A percentile compares a stretch with the other conserved stretches of the same genome.
phyloP scores from a whole-genome alignment of 139 green algal genomes.

The Micractinium sp. region DNA sequence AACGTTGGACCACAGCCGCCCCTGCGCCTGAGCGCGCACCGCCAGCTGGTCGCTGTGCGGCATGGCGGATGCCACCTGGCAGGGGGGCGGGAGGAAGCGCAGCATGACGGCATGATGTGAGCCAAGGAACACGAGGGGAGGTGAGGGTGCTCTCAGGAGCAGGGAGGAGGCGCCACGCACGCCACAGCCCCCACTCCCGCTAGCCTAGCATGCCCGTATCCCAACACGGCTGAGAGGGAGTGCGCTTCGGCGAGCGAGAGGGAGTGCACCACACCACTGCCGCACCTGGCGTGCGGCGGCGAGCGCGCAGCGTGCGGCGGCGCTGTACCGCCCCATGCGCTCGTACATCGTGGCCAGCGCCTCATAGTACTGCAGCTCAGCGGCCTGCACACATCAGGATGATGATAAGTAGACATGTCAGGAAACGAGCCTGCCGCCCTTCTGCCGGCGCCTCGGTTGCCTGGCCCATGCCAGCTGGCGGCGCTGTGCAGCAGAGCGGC shows the following conservation, averaged over 20 bases:
- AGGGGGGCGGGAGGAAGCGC: background rate
- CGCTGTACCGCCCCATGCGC: slow-evolving; percentile 34
- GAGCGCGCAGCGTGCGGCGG: slow-evolving; percentile 16
- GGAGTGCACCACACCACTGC: too few relatives aligned
- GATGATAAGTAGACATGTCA: background rate
- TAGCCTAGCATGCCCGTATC: background rate
- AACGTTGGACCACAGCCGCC: slow-evolving; percentile 48
- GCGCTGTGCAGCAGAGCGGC: background rate
- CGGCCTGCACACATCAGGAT: slow-evolving; percentile 9
- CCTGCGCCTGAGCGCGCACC: slow-evolving; percentile 19
- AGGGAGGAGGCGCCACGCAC: too few relatives aligned
- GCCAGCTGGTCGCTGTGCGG: background rate
- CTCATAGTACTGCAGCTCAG: slow-evolving; percentile 52
- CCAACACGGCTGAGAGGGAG: background rate
- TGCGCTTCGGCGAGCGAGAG: too few relatives aligned
- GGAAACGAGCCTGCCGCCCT: background rate
- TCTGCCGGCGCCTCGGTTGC: background rate
- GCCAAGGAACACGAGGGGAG: too few relatives aligned
- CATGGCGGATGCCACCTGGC: slow-evolving; percentile 24
- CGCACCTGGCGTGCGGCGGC: background rate
- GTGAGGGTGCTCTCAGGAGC: too few relatives aligned
- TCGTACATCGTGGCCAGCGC: slow-evolving; percentile 44
- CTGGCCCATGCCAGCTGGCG: background rate
- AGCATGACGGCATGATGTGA: too few relatives aligned
- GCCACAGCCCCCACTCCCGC: background rate